These are phyloP conservation scores for Colletotrichum cordylinicola DNA, from an alignment of 2,329 filamentous ascomycete species.

Conservation along the genomic window DNA sequence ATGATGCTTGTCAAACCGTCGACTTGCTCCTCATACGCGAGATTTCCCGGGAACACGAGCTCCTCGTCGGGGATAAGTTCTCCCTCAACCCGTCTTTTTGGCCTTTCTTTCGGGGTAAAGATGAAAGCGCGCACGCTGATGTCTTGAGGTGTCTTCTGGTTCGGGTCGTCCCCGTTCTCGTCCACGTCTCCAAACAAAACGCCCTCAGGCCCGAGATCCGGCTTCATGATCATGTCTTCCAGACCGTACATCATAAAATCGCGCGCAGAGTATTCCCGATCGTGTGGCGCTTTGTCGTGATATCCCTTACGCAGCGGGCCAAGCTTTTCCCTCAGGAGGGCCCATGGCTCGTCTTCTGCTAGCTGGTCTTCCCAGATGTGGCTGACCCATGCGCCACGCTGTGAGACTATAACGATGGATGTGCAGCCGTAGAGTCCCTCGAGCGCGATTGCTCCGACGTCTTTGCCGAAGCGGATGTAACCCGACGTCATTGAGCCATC, in stretches of 20 bases:
- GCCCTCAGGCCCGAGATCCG: not conserved
- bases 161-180: not conserved
- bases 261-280: not conserved
- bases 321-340: not conserved
- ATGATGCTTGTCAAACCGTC: not conserved
- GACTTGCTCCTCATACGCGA: not conserved
- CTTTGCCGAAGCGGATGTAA: not conserved
- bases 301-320: not conserved
- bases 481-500: not conserved
- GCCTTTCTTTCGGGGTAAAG: not conserved
- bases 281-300: not conserved
- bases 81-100: not conserved
- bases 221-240: not conserved
- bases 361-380: conserved; percentile 1
- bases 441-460: not conserved
- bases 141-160: not conserved
- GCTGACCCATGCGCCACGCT: not conserved
- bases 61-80: not conserved
- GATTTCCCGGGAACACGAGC: not conserved
- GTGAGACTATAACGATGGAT: not conserved
- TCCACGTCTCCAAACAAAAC: not conserved
- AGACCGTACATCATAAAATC: not conserved
- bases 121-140: not conserved
- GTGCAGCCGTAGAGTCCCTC: conserved; percentile 12
- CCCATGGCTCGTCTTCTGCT: not conserved